A percentile compares a stretch with the other conserved stretches of the same genome.
phyloP scores from a whole-genome alignment of 75 land plant genomes.

The Chamaecyparis obtusa region DNA sequence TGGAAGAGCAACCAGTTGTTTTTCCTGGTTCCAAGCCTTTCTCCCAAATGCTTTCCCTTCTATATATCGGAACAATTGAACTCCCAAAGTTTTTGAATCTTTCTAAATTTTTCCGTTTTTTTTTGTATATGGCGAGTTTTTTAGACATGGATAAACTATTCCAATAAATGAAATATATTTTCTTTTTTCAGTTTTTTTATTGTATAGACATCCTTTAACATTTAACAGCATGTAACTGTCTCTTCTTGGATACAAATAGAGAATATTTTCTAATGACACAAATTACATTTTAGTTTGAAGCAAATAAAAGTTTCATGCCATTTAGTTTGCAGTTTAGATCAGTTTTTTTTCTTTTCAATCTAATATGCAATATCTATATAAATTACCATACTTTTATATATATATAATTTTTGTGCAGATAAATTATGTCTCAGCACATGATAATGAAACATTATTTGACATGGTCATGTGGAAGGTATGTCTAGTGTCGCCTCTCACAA shows the following conservation, averaged over 20 bases:
- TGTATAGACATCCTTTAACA: not conserved
- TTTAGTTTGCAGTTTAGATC: not conserved
- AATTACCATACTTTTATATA: not conserved
- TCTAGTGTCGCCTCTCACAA: not conserved
- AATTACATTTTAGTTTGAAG: not conserved
- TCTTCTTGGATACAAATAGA: not conserved
- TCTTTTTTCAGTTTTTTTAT: not conserved
- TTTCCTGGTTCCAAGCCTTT: no score
- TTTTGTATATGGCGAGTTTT: not conserved
- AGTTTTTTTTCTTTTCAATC: not conserved
- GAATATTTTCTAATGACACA: not conserved
- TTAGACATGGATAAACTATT: not conserved
- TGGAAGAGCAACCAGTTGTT: no score
- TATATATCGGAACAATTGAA: not conserved
- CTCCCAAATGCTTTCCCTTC: no score
- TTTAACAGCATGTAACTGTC: not conserved
- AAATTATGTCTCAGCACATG: constrained; percentile 98
- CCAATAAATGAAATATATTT: not conserved
- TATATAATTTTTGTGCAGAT: constrained; percentile 47
- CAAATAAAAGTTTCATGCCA: not conserved
- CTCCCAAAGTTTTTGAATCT: not conserved
- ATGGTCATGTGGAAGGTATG: constrained; percentile 84
- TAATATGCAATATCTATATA: not conserved
- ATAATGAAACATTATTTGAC: constrained; percentile 96
- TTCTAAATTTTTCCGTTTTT: not conserved